Evolutionary conservation across 2,329 filamentous ascomycete genomes (phyloP), one percentile per base, ranked within the genome.

Genomic region (Lasiodiplodia hormozganensis): DNA sequence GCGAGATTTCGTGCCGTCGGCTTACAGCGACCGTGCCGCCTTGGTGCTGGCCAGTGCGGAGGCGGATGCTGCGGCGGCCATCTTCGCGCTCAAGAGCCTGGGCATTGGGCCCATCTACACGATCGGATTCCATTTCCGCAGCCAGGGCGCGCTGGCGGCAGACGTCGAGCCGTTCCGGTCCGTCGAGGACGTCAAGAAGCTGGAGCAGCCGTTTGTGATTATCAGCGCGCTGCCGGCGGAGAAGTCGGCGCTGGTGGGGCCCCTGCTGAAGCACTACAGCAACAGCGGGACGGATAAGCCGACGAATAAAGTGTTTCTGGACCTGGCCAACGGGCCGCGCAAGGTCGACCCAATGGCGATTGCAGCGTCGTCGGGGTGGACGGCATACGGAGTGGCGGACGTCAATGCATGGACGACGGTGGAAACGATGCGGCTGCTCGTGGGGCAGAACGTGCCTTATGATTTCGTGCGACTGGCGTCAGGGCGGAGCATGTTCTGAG

Each of bases 381-480:
- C 89, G 28, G 89, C 91, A 7, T 96, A 95, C 76, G 91, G 91
- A 1, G 88, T 90, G 21, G 91, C 90, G 28, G 92, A 96, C 78
- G 91, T 94, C 38, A 90, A 90, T 68, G 92, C 92, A 0, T 96
- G 94, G 82, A 94, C 92, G 25, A 94, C 92, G 2, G 92, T 95
- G 5, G 92, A 96, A 80, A 95, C 90, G 60, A 80, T 96, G 67
- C 85, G 92, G 72, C 79, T 94, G 69, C 84, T 96, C 28, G 91
- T 95, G 12, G 93, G 93, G 11, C 92, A 96, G 81, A 96, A 96
- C 77, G 92, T 96, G 68, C 92, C 91, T 6, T 95, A 93, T 79
- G 94, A 92, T 80, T 96, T 96, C 82, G 93, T 96, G 52, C 85
- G 92, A 60, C 83, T 96, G 76, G 92, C 92, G 49, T 86, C 85